Conservation (phyloP, 73 alveolate genomes). For the Paramecium sexaurelia region DNA sequence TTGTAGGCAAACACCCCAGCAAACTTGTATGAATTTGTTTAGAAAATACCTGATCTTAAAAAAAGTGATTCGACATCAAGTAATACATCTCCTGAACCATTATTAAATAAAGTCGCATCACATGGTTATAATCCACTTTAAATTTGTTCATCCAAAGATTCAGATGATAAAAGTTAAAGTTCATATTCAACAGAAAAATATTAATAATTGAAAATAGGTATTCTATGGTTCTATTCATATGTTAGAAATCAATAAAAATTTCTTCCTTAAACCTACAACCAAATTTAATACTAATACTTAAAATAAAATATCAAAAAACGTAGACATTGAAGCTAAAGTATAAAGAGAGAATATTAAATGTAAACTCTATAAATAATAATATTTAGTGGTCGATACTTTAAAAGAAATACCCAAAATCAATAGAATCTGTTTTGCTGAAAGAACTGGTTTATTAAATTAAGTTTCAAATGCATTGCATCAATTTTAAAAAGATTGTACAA, state of each 20-base stretch:
- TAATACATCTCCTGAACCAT: neutral
- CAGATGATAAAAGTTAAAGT: slow-evolving; percentile 5
- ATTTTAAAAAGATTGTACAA: neutral
- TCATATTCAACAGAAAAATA: slow-evolving; percentile 2
- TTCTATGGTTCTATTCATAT: neutral
- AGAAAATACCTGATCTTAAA: neutral
- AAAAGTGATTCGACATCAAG: neutral
- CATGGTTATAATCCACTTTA: neutral
- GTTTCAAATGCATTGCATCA: neutral
- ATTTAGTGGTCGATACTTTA: neutral
- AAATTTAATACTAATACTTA: neutral
- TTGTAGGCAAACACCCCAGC: neutral
- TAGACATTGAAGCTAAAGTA: slow-evolving; percentile 18
- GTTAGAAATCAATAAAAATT: slow-evolving; percentile 17
- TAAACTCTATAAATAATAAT: neutral
- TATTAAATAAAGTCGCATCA: neutral
- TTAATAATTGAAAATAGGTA: slow-evolving; percentile 18
- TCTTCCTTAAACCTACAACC: neutral
- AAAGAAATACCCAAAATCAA: neutral
- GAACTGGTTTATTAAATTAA: neutral
- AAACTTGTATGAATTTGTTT: neutral
- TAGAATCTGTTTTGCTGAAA: neutral
- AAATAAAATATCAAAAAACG: neutral
- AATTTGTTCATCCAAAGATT: neutral
- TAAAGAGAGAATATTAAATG: neutral